Evolutionary conservation across 257 asterid species (phyloP).

Genomic region (Nicotiana tabacum): DNA sequence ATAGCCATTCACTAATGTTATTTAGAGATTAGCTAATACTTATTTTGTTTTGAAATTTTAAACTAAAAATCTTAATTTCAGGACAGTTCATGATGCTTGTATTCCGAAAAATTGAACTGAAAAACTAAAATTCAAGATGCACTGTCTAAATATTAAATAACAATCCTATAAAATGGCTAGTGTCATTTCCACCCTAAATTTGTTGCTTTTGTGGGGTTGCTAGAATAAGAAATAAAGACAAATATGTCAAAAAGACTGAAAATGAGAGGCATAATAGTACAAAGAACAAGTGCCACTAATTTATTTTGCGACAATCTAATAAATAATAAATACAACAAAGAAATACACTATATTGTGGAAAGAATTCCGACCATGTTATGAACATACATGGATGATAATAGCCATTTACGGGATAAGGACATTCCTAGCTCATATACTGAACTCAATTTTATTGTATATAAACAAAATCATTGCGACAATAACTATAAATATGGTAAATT

Average conservation of each 20-base stretch:
- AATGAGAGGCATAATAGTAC: not conserved
- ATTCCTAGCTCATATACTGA: not conserved
- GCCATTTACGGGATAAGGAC: not conserved
- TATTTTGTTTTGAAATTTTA: no score
- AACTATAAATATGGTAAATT: not conserved
- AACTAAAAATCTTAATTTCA: no score
- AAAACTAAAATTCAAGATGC: no score
- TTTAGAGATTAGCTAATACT: no score
- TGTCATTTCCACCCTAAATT: no score
- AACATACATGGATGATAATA: not conserved
- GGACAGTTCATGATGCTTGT: no score
- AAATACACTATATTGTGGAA: not conserved
- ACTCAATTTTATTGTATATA: not conserved
- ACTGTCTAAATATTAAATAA: no score
- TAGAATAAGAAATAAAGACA: not conserved
- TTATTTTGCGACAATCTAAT: not conserved
- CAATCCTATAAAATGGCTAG: no score
- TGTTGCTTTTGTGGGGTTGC: no score
- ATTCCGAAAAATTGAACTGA: no score
- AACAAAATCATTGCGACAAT: not conserved
- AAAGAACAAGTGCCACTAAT: not conserved
- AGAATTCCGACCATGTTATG: not conserved
- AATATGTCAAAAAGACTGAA: not conserved
- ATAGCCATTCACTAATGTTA: no score
- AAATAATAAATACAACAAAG: not conserved